phyloP scores from a whole-genome alignment of 768 basidiomycete genomes.

The Panaeolus cyanescens region DNA sequence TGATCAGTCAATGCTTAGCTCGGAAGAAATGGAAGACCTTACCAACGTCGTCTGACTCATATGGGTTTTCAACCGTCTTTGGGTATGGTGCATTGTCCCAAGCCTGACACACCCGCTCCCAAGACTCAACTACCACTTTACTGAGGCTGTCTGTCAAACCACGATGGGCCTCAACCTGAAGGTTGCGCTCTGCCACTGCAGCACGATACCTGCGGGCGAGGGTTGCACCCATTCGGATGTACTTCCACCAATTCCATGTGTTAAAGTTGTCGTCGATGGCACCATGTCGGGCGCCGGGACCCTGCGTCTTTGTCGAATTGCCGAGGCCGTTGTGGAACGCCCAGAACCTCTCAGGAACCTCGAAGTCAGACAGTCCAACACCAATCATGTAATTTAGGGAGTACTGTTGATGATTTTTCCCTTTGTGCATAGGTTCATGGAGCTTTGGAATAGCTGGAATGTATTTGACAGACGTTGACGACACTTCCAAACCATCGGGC shows the following conservation, averaged over 20 bases:
- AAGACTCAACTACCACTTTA: background rate
- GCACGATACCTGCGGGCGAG: slow-evolving; percentile 6
- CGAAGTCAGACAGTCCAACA: slow-evolving; percentile 30
- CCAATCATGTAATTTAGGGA: slow-evolving; percentile 28
- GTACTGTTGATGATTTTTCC: slow-evolving; percentile 28
- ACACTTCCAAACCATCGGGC: slow-evolving; percentile 1
- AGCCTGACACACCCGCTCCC: slow-evolving; percentile 9
- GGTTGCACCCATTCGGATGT: slow-evolving; percentile 7
- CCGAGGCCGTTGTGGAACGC: slow-evolving; percentile 24
- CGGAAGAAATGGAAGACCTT: background rate
- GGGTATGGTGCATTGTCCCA: slow-evolving; percentile 15
- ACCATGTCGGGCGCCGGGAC: slow-evolving; percentile 26
- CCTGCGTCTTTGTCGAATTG: slow-evolving; percentile 35
- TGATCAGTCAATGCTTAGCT: background rate
- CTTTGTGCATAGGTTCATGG: slow-evolving; percentile 8
- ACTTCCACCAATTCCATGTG: slow-evolving; percentile 31
- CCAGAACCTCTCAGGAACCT: slow-evolving; percentile 37
- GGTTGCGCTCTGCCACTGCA: slow-evolving; percentile 12
- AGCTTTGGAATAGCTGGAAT: slow-evolving; percentile 3
- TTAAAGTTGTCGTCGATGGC: slow-evolving; percentile 34
- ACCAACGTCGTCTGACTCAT: slow-evolving; percentile 1
- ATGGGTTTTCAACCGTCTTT: slow-evolving; percentile 12
- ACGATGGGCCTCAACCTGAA: slow-evolving; percentile 11
- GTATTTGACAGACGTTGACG: background rate
- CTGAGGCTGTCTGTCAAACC: slow-evolving; percentile 3